phyloP scores from a whole-genome alignment of 768 basidiomycete species.

The Phlebiopsis flavidoalba region DNA sequence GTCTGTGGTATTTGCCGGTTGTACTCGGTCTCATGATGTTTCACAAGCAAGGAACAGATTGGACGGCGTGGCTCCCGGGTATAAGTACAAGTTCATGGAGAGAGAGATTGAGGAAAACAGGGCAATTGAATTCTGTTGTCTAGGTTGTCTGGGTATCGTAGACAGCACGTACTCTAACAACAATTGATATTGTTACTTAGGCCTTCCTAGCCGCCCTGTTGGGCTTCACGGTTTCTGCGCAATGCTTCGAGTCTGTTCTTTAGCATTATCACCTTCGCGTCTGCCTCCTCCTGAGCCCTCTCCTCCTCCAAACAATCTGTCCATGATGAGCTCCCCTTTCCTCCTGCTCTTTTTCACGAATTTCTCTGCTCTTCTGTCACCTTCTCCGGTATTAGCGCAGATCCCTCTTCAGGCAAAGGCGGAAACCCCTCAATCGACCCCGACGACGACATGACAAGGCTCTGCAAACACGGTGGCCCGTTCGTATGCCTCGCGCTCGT shows the following conservation, averaged over 20 bases:
- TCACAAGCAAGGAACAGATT: constrained; percentile 84
- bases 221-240: constrained; percentile 38
- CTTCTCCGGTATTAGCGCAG: constrained; percentile 19
- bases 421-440: constrained; percentile 48
- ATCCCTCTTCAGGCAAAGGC: constrained; percentile 22
- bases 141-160: not conserved
- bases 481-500: constrained; percentile 47
- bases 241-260: constrained; percentile 63
- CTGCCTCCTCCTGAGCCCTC: constrained; percentile 82
- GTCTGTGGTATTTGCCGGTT: constrained; percentile 87
- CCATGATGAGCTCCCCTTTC: constrained; percentile 84
- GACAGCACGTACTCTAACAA: not conserved
- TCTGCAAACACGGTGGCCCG: constrained; percentile 71
- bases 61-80: constrained; percentile 56
- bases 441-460: constrained; percentile 44
- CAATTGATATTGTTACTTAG: not conserved
- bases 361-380: constrained; percentile 41
- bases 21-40: constrained; percentile 91
- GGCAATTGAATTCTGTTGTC: not conserved
- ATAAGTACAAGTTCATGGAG: constrained; percentile 4
- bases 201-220: constrained; percentile 21
- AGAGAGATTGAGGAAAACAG: not conserved
- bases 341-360: constrained; percentile 54
- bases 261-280: constrained; percentile 62
- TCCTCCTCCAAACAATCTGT: constrained; percentile 81